Base-by-base conservation (phyloP, 139 green algal species). In the Volvox reticuliferus region DNA sequence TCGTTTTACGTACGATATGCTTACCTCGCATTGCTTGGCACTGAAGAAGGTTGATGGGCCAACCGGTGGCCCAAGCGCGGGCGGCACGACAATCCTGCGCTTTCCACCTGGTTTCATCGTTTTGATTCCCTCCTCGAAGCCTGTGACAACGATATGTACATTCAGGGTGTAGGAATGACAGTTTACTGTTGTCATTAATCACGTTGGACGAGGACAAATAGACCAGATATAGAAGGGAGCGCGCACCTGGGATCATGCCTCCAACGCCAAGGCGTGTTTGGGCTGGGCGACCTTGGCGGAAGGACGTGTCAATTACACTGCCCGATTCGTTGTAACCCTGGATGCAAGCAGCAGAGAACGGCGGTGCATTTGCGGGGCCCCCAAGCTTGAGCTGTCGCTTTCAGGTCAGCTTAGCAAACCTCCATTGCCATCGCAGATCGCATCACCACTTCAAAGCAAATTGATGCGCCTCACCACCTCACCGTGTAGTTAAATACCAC, bases 11-110 rank as follows among this genome's bases (percentile, higher is more conserved):
- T 73, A 28, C 2, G 21, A 28, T 24, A 28, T 30, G 36, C 12
- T 84, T 33, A 97, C 96, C 95, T 99, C 97, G 82, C 97, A 99
- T 94, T 99, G 98, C 95, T 99, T 99, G 79, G 98, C 97, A 35
- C 94, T 98, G 95, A 99, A 99, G 91, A 99, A 99, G 30, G 98
- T 99, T 20, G 94, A 96, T 12, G 98, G 98, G 3, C 98, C 98
- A 2, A 99, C 96, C n/a, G 98, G 98, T 0, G 98, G 98, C 1
- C 98, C 98, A 22, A 99, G 96, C 55, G 97, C 97, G 2, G 98
- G 98, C 0, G 98, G 97, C 28, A 99, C 96, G 80, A 99, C 95
- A 73, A 99, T 95, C 21, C 98, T 91, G 50, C 98, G 92, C 93
- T 96, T 96, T 37, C 97, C 97, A 2, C 98, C 98, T 6, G 93